A percentile compares a stretch with the other conserved stretches of the same genome.
Conservation (phyloP, 768 basidiomycete species). For the Agaricus blazei region DNA sequence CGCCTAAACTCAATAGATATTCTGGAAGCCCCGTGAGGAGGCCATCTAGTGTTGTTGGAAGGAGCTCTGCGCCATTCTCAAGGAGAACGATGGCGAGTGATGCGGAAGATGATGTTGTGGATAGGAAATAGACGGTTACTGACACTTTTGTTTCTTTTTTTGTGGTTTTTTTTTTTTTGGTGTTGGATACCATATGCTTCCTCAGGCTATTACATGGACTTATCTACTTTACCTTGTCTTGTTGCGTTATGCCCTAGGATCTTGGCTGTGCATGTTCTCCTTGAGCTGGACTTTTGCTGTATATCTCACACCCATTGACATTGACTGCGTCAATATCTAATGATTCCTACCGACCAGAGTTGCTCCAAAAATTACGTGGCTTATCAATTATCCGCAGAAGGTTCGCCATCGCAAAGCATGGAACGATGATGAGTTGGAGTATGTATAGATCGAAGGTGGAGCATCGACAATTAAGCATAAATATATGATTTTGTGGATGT, state of each 20-base stretch:
- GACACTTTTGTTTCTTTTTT: neutral
- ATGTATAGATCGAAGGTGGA: no score
- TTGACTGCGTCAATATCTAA: no score
- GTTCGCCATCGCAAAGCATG: no score
- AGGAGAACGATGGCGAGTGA: slow-evolving; percentile 81
- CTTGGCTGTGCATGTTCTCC: neutral
- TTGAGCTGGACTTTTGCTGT: neutral
- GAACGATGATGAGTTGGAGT: no score
- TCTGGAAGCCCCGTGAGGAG: slow-evolving; percentile 41
- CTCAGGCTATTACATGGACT: neutral
- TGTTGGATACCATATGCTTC: neutral
- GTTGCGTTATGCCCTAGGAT: neutral
- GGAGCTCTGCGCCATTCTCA: slow-evolving; percentile 46
- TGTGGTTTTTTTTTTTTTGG: neutral
- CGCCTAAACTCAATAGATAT: slow-evolving; percentile 38
- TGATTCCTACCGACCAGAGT: no score
- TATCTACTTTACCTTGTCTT: neutral
- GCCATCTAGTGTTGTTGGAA: slow-evolving; percentile 45
- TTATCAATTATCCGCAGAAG: no score
- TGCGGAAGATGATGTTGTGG: slow-evolving; percentile 71
- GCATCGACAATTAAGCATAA: no score
- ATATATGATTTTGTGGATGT: no score
- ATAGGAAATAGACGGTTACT: slow-evolving; percentile 21
- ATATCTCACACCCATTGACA: no score
- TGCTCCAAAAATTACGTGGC: no score